A percentile compares a stretch with the other conserved stretches of the same genome.
These are phyloP conservation scores for Eremothecium coryli DNA, from an alignment of 1,139 yeast genomes.

Conservation along the genomic window DNA sequence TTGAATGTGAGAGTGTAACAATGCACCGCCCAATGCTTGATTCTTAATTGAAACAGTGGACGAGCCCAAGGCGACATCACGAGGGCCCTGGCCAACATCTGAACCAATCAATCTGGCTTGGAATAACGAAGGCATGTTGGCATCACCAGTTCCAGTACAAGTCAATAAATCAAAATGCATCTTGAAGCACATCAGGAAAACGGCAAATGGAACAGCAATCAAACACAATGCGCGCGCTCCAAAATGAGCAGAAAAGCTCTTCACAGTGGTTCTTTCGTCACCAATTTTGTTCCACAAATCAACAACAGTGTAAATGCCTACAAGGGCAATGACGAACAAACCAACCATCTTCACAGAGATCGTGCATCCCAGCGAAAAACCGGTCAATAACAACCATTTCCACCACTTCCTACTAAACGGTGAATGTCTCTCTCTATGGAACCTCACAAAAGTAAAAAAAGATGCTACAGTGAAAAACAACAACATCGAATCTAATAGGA, in stretches of 20 bases:
- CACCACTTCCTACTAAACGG: slow-evolving; percentile 82
- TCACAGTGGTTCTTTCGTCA: slow-evolving; percentile 45
- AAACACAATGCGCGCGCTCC: slow-evolving; percentile 50
- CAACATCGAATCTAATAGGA: slow-evolving; percentile 91
- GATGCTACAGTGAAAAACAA: slow-evolving; percentile 85
- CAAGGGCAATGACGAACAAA: slow-evolving; percentile 60
- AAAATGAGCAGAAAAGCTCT: slow-evolving; percentile 53
- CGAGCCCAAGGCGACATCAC: slow-evolving; percentile 73
- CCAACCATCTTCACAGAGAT: slow-evolving; percentile 87
- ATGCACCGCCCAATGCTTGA: slow-evolving; percentile 87
- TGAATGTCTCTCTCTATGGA: slow-evolving; percentile 58
- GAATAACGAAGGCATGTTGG: slow-evolving; percentile 92
- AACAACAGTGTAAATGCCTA: slow-evolving; percentile 66
- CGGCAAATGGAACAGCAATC: slow-evolving; percentile 51
- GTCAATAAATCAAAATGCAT: slow-evolving; percentile 64
- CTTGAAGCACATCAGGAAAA: slow-evolving; percentile 59
- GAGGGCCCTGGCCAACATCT: slow-evolving; percentile 74
- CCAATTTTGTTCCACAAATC: slow-evolving; percentile 66
- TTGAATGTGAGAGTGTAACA: slow-evolving; percentile 91
- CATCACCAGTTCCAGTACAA: slow-evolving; percentile 87
- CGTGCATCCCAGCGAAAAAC: slow-evolving; percentile 64
- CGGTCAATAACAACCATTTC: slow-evolving; percentile 81
- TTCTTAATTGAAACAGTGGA: slow-evolving; percentile 75
- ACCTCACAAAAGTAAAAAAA: slow-evolving; percentile 64
- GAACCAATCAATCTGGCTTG: slow-evolving; percentile 87